Evolutionary conservation across 805 yeast species (phyloP).

Genomic region (Candida khao-thaluensis): DNA sequence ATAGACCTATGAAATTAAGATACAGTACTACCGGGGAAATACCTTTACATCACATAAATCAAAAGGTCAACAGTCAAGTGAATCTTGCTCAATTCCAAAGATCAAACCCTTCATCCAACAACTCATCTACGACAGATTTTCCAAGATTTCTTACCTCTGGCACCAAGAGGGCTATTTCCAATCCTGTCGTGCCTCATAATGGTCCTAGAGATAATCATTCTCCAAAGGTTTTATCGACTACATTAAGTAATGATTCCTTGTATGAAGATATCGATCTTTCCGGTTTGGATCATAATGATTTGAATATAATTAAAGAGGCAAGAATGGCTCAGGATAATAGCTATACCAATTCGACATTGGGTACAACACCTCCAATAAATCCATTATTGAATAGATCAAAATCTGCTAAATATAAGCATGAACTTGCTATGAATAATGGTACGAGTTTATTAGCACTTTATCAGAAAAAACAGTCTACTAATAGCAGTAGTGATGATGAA

Average conservation of each 20-base stretch:
- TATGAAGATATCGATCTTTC: slow-evolving; percentile 10
- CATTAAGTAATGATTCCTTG: slow-evolving; percentile 10
- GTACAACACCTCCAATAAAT: slow-evolving; percentile 3
- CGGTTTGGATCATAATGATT: slow-evolving; percentile 13
- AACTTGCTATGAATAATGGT: slow-evolving; percentile 15
- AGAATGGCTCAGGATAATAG: slow-evolving; percentile 1
- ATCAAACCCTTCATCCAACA: slow-evolving; percentile 17
- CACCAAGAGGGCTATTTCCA: slow-evolving; percentile 20
- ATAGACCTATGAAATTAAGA: slow-evolving; percentile 37
- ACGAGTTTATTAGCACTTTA: slow-evolving; percentile 16
- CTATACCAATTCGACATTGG: background rate
- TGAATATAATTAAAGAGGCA: slow-evolving; percentile 23
- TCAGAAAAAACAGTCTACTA: slow-evolving; percentile 10
- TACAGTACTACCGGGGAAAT: slow-evolving; percentile 40
- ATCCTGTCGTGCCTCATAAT: slow-evolving; percentile 19
- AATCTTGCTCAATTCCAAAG: slow-evolving; percentile 23
- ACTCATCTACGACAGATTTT: slow-evolving; percentile 17
- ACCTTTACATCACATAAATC: slow-evolving; percentile 37
- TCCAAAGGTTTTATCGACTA: slow-evolving; percentile 7
- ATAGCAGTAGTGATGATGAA: slow-evolving; percentile 11
- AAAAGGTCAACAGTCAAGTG: slow-evolving; percentile 41
- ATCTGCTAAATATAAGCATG: slow-evolving; percentile 19
- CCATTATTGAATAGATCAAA: slow-evolving; percentile 22
- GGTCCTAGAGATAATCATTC: slow-evolving; percentile 21
- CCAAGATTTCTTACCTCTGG: slow-evolving; percentile 14